These are phyloP conservation scores for Alectoria sarmentosa DNA, from an alignment of 495 filamentous ascomycete genomes.

Conservation along the genomic window DNA sequence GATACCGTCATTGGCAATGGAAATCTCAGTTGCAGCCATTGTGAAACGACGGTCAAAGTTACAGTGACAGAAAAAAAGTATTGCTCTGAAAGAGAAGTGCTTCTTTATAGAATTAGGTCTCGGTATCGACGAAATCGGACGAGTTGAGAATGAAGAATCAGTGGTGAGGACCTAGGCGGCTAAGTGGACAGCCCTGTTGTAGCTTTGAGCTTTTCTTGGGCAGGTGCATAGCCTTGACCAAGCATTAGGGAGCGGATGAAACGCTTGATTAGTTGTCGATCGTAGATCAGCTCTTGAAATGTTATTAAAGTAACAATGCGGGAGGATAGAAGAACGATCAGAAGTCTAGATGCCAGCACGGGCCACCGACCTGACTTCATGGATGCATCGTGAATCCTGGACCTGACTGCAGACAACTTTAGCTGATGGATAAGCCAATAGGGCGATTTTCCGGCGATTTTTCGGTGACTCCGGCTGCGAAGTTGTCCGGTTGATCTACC, in stretches of 20 bases:
- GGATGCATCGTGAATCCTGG: background rate
- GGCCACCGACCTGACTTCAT: background rate
- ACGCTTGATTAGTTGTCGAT: background rate
- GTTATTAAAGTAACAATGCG: background rate
- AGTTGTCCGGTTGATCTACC: background rate
- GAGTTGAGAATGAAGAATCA: background rate
- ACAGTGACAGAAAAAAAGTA: background rate
- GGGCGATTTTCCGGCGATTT: background rate
- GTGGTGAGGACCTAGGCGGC: background rate
- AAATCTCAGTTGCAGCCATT: slow-evolving; percentile 1
- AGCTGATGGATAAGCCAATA: background rate
- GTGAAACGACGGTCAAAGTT: background rate
- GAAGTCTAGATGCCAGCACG: background rate
- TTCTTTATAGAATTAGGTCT: background rate
- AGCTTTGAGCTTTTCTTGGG: background rate
- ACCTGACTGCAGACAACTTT: background rate
- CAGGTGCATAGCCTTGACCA: background rate
- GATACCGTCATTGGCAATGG: background rate
- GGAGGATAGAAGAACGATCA: background rate
- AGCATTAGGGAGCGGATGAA: background rate
- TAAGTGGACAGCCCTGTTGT: background rate
- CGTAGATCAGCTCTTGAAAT: background rate
- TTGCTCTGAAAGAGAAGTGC: background rate
- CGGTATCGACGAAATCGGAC: background rate
- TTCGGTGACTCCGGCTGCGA: too few species aligned